A percentile compares a stretch with the other conserved stretches of the same genome.
Evolutionary conservation across 192 early-diverging fungal species (phyloP).

Genomic region (Linnemannia exigua): DNA sequence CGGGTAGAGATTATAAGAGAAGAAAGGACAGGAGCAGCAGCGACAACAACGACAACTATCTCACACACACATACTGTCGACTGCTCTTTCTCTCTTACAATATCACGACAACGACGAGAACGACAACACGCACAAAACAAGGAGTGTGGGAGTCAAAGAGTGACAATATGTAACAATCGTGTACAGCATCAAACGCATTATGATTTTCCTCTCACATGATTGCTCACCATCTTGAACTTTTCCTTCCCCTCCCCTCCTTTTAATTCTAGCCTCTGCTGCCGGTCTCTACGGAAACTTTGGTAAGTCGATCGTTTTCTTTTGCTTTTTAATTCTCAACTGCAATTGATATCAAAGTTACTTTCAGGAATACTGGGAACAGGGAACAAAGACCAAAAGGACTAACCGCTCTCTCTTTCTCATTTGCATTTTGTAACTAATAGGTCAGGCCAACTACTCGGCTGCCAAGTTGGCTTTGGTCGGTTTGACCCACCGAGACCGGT

Average conservation of each 20-base stretch:
- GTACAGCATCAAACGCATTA: background rate
- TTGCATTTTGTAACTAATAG: conserved; percentile 13
- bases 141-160: background rate
- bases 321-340: background rate
- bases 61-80: no score
- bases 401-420: background rate
- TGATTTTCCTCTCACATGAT: background rate
- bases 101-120: background rate
- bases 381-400: background rate
- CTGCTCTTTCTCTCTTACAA: no score
- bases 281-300: conserved; percentile 99
- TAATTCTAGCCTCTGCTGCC: conserved; percentile 94
- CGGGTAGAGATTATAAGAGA: no score
- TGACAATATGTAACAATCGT: background rate
- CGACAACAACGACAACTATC: background rate
- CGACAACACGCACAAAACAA: background rate
- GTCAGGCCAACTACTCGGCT: conserved; percentile 83
- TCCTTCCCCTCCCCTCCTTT: background rate
- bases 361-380: background rate
- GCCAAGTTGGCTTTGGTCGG: conserved; percentile 96
- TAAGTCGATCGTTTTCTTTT: conserved; percentile 55
- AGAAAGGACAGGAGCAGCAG: background rate
- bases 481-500: conserved; percentile 88
- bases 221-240: no score
- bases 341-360: background rate